phyloP scores from a whole-genome alignment of 371 early-diverging fungal genomes.

The Haplosporangium sp. region DNA sequence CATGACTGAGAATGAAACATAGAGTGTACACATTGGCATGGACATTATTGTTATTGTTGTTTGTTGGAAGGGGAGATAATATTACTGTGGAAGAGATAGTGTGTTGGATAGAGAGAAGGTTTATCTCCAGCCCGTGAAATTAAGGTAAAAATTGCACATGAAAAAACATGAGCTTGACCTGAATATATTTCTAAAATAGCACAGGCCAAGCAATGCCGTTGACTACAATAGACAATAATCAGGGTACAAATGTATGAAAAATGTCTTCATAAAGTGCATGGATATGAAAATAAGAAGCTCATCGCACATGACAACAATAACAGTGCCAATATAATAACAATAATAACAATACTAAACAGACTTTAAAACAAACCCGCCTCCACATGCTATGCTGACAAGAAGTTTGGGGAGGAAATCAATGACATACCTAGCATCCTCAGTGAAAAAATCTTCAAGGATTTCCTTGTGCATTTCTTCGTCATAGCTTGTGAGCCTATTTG shows the following conservation, averaged over 20 bases:
- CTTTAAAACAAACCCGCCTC: too few relatives aligned
- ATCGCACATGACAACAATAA: background rate
- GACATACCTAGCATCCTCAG: slow-evolving; percentile 47
- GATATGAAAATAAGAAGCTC: background rate
- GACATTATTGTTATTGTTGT: background rate
- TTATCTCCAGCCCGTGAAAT: background rate
- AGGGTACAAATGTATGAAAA: background rate
- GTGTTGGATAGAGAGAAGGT: background rate
- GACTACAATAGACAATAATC: background rate
- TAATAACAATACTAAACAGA: too few relatives aligned
- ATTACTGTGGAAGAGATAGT: background rate
- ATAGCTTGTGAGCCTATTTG: slow-evolving; percentile 50
- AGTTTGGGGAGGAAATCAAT: background rate
- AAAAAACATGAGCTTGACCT: background rate
- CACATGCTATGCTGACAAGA: too few relatives aligned
- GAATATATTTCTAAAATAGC: background rate
- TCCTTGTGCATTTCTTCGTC: slow-evolving; percentile 56
- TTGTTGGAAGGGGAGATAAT: background rate
- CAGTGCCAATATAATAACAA: background rate
- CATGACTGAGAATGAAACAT: background rate
- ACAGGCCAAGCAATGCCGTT: slow-evolving; percentile 2
- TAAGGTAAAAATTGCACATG: slow-evolving; percentile 11
- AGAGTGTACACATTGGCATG: background rate
- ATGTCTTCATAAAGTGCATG: background rate
- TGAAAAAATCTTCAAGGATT: slow-evolving; percentile 55